Conservation (phyloP, 2,329 filamentous ascomycete species). For the Hymenotorrendiella dingleyae region DNA sequence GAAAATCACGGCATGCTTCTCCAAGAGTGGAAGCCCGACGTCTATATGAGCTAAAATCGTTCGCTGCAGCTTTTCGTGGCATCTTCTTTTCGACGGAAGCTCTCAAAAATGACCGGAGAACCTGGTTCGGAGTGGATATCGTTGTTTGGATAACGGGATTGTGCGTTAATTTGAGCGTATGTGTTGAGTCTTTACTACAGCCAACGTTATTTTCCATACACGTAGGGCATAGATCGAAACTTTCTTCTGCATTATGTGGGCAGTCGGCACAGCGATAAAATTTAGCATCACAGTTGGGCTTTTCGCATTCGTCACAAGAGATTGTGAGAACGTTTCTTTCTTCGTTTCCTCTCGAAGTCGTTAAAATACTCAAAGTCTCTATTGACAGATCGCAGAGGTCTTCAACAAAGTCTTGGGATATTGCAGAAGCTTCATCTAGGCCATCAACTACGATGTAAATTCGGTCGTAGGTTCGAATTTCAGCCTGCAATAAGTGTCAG, state of each 20-base stretch:
- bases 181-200: conserved; percentile 5
- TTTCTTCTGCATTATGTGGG: neutral
- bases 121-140: conserved; percentile 7
- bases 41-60: neutral
- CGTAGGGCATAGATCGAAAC: conserved; percentile 9
- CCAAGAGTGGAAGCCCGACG: conserved; percentile 4
- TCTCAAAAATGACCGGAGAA: conserved; percentile 8
- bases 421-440: conserved; percentile 13
- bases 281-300: neutral
- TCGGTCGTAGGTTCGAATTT: conserved; percentile 15
- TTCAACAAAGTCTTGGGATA: conserved; percentile 9
- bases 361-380: conserved; percentile 11
- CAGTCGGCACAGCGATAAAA: conserved; percentile 11
- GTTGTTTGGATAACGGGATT: too few species aligned
- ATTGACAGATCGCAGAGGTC: conserved; percentile 1
- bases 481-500: neutral
- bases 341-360: conserved; percentile 9
- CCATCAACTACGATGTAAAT: conserved; percentile 16
- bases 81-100: conserved; percentile 8
- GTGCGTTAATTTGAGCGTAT: too few species aligned
- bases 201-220: conserved; percentile 1
- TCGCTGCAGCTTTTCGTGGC: conserved; percentile 5
- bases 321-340: neutral
- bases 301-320: conserved; percentile 5
- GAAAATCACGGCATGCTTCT: conserved; percentile 4